Evolutionary conservation across 306 rosid species (phyloP), one percentile per base, ranked within the genome.

Genomic region (Castanea sativa): DNA sequence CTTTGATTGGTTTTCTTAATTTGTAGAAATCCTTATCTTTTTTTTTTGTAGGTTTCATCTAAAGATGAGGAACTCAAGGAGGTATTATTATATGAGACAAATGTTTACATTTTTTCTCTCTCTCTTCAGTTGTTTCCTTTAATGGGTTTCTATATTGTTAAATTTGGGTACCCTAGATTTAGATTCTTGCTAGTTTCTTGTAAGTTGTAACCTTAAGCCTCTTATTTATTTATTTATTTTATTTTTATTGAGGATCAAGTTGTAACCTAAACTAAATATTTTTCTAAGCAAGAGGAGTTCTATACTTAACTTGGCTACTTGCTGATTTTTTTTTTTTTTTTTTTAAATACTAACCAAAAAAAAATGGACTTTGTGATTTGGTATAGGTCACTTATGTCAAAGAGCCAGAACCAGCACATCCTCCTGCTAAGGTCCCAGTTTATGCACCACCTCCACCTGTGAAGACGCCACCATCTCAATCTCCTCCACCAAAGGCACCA

Each of bases 41-140:
- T 12, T 19, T 12, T 19, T 33, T 14, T 82, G 82, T 78, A 88
- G 87, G 92, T 41, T 57, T 83, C 65, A 80, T 82, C 87, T 0
- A 6, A 78, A 74, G 85, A 85, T 27, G 85, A 83, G 60, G 83
- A 88, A 58, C 86, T 85, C 49, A 77, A 86, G 71, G 74, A 2
- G 30, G 25, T 5, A 12, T 43, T 9, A 41, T 41, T 8, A 41
- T 41, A 8, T 2, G 7, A 55, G 35, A 43, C 29, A 43, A 3
- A 56, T 75, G 45, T 38, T 38, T 3, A 45, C 60, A 21, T 79
- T 76, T 30, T 20, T 2, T n/a, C 27, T 25, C 76, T 33, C 45
- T 77, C 67, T 29, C 35, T 59, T 73, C 45, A 41, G 45, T 41
- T 41, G 45, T 41, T 33, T 49, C 53, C 4, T 11, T 49, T 49